Base-by-base conservation (phyloP, 306 rosid species). In the Trifolium subterraneum region DNA sequence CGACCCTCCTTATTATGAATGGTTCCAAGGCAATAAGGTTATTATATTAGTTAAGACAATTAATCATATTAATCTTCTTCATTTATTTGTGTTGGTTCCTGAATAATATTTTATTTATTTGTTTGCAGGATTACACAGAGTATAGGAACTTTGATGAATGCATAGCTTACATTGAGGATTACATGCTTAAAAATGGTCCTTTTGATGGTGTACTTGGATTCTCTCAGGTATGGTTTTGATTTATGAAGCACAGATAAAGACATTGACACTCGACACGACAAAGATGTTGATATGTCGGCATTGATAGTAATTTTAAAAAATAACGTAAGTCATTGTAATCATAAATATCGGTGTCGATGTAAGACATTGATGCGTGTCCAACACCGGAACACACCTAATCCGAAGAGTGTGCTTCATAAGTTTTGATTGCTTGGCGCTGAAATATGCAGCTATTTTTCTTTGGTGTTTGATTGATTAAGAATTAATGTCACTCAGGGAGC, bases 181-280 rank as follows among this genome's bases (percentile, higher is more conserved):
- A 27, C 77, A 87, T 87, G 84, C 75, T 87, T 0, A 54, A 87
- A 64, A 61, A 85, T 48, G 86, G 87, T 35, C 91, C 91, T 51
- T 87, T 87, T 54, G 89, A 87, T 78, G 91, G 91, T 54, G 6
- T 87, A 2, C 65, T 87, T 2, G 91, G 89, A 19, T 78, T 82
- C 61, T 87, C 89, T 48, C 86, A 81, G 86, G 86, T 81, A 52
- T 0, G 71, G 8, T 64, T 29, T 10, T 0, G 1, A 29, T 29
- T 4, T 29, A 29, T 29, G 33, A 29, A 29, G 33, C 6, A 29
- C 33, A 6, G 33, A 29, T 29, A 29, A 4, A 29, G 5, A 29
- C 33, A 29, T 4, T 3, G 4, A 27, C 31, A 27, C 4, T 27
- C 1, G 33, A 29, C 33, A 29, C 33, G 33, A 29, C 33, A 29